Conservation (phyloP, 2,329 filamentous ascomycete genomes). For the Beauveria asiatica region DNA sequence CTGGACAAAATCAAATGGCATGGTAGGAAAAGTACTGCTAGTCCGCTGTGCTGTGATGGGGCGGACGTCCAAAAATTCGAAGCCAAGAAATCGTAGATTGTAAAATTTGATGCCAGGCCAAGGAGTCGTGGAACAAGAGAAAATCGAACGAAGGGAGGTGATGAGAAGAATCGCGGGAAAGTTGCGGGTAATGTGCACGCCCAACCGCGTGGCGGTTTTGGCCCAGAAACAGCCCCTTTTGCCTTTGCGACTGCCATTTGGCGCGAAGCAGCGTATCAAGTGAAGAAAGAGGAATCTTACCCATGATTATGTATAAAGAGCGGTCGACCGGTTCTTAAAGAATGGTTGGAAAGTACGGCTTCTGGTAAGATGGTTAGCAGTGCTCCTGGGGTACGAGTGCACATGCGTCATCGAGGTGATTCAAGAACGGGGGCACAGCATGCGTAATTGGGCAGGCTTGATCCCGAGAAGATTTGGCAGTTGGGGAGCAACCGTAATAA, state of each 20-base stretch:
- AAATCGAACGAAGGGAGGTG: not conserved
- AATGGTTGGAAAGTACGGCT: slow-evolving; percentile 22
- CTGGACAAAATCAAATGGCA: slow-evolving; percentile 34
- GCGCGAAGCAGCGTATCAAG: slow-evolving; percentile 13
- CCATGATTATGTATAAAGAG: slow-evolving; percentile 33
- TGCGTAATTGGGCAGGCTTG: not conserved
- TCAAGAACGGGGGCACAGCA: not conserved
- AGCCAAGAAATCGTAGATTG: slow-evolving; percentile 41
- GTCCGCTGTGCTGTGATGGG: slow-evolving; percentile 13
- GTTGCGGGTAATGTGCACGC: not conserved
- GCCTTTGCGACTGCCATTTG: slow-evolving; percentile 20
- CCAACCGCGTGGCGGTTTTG: not conserved
- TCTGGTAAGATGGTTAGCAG: slow-evolving; percentile 14
- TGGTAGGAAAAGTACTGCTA: slow-evolving; percentile 21
- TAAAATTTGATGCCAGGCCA: slow-evolving; percentile 26
- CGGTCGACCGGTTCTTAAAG: slow-evolving; percentile 23
- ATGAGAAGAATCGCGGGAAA: not conserved
- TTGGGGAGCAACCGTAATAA: not conserved
- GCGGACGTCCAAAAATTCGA: slow-evolving; percentile 23
- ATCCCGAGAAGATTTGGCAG: not conserved
- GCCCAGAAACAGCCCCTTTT: slow-evolving; percentile 13
- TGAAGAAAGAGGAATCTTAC: slow-evolving; percentile 28
- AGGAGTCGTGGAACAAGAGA: not conserved
- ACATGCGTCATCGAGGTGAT: not conserved
- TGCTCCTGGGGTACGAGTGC: not conserved